Evolutionary conservation across 805 yeast genomes (phyloP), one percentile per base, ranked within the genome.

Genomic region (Brettanomyces nanus): DNA sequence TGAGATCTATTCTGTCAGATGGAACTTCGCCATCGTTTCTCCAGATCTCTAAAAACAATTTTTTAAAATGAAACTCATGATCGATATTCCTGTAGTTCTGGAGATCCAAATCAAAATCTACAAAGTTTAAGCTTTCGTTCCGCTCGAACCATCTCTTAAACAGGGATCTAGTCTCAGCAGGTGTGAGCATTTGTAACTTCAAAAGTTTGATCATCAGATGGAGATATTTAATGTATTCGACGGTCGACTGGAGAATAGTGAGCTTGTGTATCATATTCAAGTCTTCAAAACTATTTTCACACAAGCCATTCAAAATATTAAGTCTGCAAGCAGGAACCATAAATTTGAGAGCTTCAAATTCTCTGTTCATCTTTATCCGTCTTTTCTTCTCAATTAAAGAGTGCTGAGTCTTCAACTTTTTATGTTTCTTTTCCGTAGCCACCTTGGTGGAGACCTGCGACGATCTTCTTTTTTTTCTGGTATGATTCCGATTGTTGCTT

Each of bases 371-470:
- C 52, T 82, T 81, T 37, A 80, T 72, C 43, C 95, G 63, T 47
- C 95, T 68, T 48, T 84, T 73, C 51, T 85, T 80, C 56, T 85
- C 95, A 42, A 85, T 85, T 29, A 81, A 77, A 3, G 87, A 78
- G 55, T 85, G 95, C 13, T 78, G 77, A 9, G 69, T 63, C 46
- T 71, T 74, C 31, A 74, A 63, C 31, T 73, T 75, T 36, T 63
- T 59, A 40, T 66, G 63, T 39, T 70, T 64, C 44, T 59, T 58
- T 33, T 66, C 75, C 4, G 61, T 17, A 36, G 56, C 63, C 23
- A 53, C 60, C 28, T 54, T 49, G 29, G 47, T 49, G 19, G 44
- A 40, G 13, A 45, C 26, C 13, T 46, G 40, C 4, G 55, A 51
- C 5, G 59, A 57, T 43, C 55, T 51, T 36, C 63, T 49, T 46